These are phyloP conservation scores for Venturia asperata DNA, from an alignment of 2,329 filamentous ascomycete species.

Conservation along the genomic window DNA sequence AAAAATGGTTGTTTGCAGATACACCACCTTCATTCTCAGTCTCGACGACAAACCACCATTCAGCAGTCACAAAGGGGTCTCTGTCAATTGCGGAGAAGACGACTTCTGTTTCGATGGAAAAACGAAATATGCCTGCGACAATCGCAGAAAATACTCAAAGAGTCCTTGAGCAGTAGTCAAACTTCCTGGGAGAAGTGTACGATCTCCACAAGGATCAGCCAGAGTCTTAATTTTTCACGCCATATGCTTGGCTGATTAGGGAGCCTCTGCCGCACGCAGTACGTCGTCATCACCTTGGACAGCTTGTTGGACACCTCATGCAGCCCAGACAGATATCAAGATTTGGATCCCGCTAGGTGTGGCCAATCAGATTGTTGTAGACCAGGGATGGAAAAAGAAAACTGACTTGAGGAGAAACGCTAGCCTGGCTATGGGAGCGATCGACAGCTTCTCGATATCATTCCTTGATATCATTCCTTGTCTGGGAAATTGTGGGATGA, in stretches of 20 bases:
- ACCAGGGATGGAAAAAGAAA: neutral
- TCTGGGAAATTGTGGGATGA: neutral
- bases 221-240: neutral
- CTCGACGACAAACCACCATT: neutral
- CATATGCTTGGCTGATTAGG: neutral
- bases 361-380: neutral
- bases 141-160: neutral
- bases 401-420: neutral
- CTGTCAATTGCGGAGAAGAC: neutral
- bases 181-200: neutral
- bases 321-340: neutral
- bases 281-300: constrained; percentile 1
- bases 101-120: neutral
- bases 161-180: neutral
- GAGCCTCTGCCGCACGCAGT: neutral
- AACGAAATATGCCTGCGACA: neutral
- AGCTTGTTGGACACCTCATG: neutral
- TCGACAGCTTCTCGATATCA: neutral
- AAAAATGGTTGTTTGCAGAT: neutral
- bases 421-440: neutral
- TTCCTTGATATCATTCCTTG: neutral
- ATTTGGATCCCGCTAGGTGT: neutral
- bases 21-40: neutral
- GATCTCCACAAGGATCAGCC: neutral
- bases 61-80: neutral